Conservation (phyloP, 2,329 filamentous ascomycete genomes). For the Xylaria arbuscula region DNA sequence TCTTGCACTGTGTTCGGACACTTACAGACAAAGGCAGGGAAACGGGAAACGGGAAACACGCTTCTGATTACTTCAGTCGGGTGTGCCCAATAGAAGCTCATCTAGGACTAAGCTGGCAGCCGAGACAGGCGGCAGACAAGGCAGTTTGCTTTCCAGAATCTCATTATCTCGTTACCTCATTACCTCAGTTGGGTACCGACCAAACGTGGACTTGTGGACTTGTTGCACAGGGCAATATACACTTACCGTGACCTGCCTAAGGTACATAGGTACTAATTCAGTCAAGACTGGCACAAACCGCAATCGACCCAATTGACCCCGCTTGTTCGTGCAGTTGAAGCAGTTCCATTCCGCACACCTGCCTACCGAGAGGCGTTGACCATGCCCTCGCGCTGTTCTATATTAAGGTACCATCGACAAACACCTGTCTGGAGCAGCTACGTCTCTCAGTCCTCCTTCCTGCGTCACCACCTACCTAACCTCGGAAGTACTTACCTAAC, state of each 20-base stretch:
- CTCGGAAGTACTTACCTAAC: no score
- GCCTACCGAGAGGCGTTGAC: constrained; percentile 11
- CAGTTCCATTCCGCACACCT: constrained; percentile 5
- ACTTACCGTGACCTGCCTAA: background rate
- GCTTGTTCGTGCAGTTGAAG: constrained; percentile 31
- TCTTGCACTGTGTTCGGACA: constrained; percentile 2
- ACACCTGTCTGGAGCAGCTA: constrained; percentile 13
- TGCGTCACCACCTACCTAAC: background rate
- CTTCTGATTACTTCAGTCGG: background rate
- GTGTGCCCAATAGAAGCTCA: background rate
- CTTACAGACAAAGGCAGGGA: background rate
- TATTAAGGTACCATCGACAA: constrained; percentile 21
- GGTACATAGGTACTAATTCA: constrained; percentile 1
- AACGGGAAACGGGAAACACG: background rate
- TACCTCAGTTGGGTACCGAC: background rate
- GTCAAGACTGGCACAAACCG: constrained; percentile 11
- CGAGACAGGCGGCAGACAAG: constrained; percentile 32
- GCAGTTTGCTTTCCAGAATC: constrained; percentile 16
- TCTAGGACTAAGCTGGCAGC: constrained; percentile 26
- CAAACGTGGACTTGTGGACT: constrained; percentile 17
- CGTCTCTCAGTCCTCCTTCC: constrained; percentile 15
- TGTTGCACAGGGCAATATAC: constrained; percentile 29
- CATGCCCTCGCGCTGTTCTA: constrained; percentile 1
- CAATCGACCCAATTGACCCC: constrained; percentile 30
- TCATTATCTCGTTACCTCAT: no score